phyloP scores from a whole-genome alignment of 768 basidiomycete species.

The Leccinum incarnatum region DNA sequence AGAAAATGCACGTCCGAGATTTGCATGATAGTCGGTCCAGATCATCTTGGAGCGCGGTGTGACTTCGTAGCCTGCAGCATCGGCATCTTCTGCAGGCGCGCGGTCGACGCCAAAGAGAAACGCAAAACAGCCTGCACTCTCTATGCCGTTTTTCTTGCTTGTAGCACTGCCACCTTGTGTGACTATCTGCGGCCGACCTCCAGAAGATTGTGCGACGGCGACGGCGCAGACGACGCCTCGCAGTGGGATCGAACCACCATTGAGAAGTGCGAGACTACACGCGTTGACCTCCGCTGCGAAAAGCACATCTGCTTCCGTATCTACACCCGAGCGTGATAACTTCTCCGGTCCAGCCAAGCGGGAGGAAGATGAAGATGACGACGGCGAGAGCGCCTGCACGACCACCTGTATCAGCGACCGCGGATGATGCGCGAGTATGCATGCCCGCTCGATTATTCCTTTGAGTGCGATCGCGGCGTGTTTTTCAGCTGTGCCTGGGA shows the following conservation, averaged over 20 bases:
- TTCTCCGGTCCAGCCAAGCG: not conserved
- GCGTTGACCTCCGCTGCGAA: slow-evolving; percentile 72
- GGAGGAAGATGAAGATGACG: not conserved
- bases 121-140: slow-evolving; percentile 63
- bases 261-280: slow-evolving; percentile 62
- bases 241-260: slow-evolving; percentile 71
- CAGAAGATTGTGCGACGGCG: slow-evolving; percentile 43
- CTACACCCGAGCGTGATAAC: not conserved
- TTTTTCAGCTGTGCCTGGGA: slow-evolving; percentile 71
- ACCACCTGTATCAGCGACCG: slow-evolving; percentile 75
- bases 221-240: slow-evolving; percentile 71
- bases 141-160: slow-evolving; percentile 25
- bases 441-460: slow-evolving; percentile 53
- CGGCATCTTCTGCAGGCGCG: not conserved
- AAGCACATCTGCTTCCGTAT: slow-evolving; percentile 36
- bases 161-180: slow-evolving; percentile 38
- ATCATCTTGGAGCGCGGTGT: slow-evolving; percentile 29
- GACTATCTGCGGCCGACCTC: slow-evolving; percentile 33
- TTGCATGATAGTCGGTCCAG: slow-evolving; percentile 23
- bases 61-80: not conserved
- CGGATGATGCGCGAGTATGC: slow-evolving; percentile 68
- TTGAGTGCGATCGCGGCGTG: slow-evolving; percentile 53
- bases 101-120: slow-evolving; percentile 47
- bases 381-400: slow-evolving; percentile 12
- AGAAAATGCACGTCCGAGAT: slow-evolving; percentile 31